Conservation (phyloP, 495 filamentous ascomycete genomes). For the Parachaetomium inaequale region DNA sequence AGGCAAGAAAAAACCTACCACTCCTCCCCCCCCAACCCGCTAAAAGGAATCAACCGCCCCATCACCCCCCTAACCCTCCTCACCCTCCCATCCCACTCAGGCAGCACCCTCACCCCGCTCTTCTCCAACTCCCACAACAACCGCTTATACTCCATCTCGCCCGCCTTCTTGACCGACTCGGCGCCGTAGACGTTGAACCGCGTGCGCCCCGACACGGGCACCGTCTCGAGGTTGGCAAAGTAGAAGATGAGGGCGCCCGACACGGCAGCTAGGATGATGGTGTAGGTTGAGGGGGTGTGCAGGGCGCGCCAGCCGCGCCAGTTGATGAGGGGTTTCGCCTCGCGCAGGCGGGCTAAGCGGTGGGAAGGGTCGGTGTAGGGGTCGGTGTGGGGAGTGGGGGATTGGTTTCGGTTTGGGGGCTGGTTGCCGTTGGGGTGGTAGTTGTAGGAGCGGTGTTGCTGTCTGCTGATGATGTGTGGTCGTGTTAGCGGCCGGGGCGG, state of each 20-base stretch:
- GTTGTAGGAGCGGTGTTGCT: slow-evolving; percentile 3
- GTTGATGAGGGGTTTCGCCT: slow-evolving; percentile 43
- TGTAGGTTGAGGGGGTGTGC: slow-evolving; percentile 32
- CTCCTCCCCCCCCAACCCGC: slow-evolving; percentile 56
- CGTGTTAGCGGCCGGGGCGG: neutral
- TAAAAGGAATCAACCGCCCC: slow-evolving; percentile 64
- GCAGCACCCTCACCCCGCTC: slow-evolving; percentile 36
- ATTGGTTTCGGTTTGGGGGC: too few species aligned
- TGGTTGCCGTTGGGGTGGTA: neutral
- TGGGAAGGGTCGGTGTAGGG: neutral
- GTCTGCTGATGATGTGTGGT: neutral
- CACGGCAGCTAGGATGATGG: slow-evolving; percentile 33
- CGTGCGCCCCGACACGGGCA: slow-evolving; percentile 73
- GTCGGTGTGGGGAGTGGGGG: neutral
- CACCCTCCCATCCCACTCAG: slow-evolving; percentile 39
- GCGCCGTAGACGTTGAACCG: slow-evolving; percentile 76
- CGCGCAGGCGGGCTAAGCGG: slow-evolving; percentile 1
- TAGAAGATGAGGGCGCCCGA: slow-evolving; percentile 55
- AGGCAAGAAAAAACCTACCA: slow-evolving; percentile 66
- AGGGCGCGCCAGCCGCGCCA: slow-evolving; percentile 21
- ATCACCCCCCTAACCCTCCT: slow-evolving; percentile 64
- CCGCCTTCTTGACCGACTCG: slow-evolving; percentile 51
- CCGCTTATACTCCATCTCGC: slow-evolving; percentile 49
- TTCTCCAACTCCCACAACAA: slow-evolving; percentile 45
- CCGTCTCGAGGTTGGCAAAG: slow-evolving; percentile 68